Evolutionary conservation across 2,329 filamentous ascomycete species (phyloP), one percentile per base, ranked within the genome.

Genomic region (Diaporthe ampelina): DNA sequence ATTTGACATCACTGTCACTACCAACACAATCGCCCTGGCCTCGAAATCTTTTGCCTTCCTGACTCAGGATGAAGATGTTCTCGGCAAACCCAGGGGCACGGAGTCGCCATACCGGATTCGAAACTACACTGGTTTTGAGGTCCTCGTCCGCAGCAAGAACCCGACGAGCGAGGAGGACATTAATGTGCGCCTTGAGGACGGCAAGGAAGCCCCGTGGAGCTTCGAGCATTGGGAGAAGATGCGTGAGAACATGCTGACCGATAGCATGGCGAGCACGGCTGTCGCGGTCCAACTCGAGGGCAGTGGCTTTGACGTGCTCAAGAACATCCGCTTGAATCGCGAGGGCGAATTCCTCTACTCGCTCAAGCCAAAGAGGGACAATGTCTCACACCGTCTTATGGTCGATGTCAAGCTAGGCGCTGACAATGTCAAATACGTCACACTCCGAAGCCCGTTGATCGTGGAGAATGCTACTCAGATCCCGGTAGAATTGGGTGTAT

Each of bases 351-450:
- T 92, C 61, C 83, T 98, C 29, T 99, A 98, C 85, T 94, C 93
- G 68, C 88, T 99, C 59, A 94, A 94, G 74, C 97, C 97, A 3
- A 94, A 95, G 82, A 93, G 95, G 76, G 94, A 98, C 79, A 90
- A 94, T 74, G 89, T 98, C 3, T 88, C 96, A 77, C 97, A 99
- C 82, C 93, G 95, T 29, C 89, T 99, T 24, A 91, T 98, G 32
- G 95, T 98, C 0, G 97, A 99, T 73, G 93, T 99, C 70, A 94
- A 91, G 70, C 88, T 99, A 32, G 97, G 95, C n/a, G 86, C 91
- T 0, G 96, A 99, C 85, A 98, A 98, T 79, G 94, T 99, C 85
- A 99, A 99, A 85, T 97, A 97, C 81, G 97, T 99, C 80, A 99
- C 95, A 1, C 92, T 99, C 80, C 91, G 97, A 35, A 98, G 96